These are phyloP conservation scores for Penicillium sp. DNA, from an alignment of 2,329 filamentous ascomycete species.

Conservation along the genomic window DNA sequence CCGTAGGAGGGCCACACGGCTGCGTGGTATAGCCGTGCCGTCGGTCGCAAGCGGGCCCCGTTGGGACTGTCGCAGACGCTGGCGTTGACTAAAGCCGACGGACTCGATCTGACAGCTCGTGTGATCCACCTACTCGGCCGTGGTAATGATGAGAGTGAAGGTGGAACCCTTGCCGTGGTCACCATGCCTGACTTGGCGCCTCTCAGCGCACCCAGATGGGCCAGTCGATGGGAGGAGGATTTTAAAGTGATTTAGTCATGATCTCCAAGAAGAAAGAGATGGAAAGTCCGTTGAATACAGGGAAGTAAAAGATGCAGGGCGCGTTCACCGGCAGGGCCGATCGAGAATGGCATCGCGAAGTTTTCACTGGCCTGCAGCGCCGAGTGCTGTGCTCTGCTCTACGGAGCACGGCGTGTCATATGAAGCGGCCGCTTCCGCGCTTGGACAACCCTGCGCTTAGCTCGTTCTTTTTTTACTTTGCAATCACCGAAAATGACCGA, in stretches of 20 bases:
- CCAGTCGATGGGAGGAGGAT: neutral
- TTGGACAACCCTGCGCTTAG: too few species aligned
- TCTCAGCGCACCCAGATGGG: conserved; percentile 19
- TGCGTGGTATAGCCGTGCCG: conserved; percentile 31
- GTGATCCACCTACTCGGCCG: conserved; percentile 27
- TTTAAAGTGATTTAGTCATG: conserved; percentile 14
- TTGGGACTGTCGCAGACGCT: conserved; percentile 9
- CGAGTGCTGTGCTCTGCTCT: conserved; percentile 22
- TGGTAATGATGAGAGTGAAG: conserved; percentile 23
- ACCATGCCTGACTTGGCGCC: conserved; percentile 32
- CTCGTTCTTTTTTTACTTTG: neutral
- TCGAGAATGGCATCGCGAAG: conserved; percentile 14
- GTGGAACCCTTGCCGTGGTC: conserved; percentile 28
- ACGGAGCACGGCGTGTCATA: conserved; percentile 17
- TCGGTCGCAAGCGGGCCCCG: conserved; percentile 16
- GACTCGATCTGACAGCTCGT: conserved; percentile 1
- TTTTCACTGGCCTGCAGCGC: conserved; percentile 26
- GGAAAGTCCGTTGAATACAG: neutral
- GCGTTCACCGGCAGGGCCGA: conserved; percentile 17
- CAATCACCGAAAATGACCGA: neutral
- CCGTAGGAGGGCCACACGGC: conserved; percentile 40
- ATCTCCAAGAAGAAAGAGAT: conserved; percentile 7
- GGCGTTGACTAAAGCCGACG: neutral
- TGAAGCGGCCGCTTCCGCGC: conserved; percentile 7
- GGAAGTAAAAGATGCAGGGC: conserved; percentile 1